phyloP scores from a whole-genome alignment of 1,139 yeast species.

The Pneumocystis jirovecii region DNA sequence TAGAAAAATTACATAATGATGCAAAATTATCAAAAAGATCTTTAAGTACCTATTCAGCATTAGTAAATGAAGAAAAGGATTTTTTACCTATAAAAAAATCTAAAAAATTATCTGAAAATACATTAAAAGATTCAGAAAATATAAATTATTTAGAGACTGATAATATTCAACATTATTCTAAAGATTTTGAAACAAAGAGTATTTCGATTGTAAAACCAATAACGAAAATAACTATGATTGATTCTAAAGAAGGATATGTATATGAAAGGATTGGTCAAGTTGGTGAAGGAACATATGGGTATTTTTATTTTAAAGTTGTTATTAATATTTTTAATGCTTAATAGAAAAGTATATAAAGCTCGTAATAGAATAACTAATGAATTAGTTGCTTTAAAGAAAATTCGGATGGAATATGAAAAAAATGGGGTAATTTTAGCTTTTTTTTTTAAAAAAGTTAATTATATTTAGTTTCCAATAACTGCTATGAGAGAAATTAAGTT shows the following conservation, averaged over 20 bases:
- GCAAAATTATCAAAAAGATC: not conserved
- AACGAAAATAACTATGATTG: not conserved
- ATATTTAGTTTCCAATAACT: slow-evolving; percentile 58
- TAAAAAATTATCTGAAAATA: not conserved
- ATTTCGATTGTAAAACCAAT: not conserved
- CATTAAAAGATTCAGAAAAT: not conserved
- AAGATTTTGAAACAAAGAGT: not conserved
- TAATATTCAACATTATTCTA: not conserved
- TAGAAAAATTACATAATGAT: not conserved
- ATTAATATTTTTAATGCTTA: not conserved
- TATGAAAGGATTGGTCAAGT: slow-evolving; percentile 38
- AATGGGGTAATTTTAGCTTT: slow-evolving; percentile 39
- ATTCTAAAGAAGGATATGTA: slow-evolving; percentile 17
- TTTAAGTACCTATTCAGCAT: not conserved
- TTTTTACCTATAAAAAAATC: not conserved
- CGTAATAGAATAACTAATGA: slow-evolving; percentile 50
- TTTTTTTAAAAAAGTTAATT: not conserved
- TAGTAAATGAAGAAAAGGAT: not conserved
- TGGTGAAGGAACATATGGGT: slow-evolving; percentile 74
- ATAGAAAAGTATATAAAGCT: slow-evolving; percentile 53
- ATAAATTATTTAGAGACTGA: not conserved
- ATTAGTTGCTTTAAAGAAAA: slow-evolving; percentile 66
- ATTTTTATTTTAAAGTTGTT: not conserved
- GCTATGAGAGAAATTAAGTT: slow-evolving; percentile 84
- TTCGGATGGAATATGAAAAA: slow-evolving; percentile 70